Evolutionary conservation across 2,329 filamentous ascomycete species (phyloP).

Genomic region (Chalara sp.): DNA sequence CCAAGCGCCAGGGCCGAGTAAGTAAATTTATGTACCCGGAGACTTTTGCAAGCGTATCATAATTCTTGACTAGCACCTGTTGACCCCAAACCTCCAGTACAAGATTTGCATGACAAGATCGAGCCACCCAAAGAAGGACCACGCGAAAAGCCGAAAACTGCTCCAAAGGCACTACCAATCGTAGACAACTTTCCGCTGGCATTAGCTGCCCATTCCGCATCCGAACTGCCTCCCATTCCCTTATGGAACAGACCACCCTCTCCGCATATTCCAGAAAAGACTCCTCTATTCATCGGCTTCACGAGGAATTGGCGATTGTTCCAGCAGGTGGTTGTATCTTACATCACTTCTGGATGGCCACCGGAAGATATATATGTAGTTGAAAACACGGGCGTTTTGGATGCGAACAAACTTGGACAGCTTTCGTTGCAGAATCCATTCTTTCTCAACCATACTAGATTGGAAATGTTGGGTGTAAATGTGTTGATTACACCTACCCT

Average conservation of each 20-base stretch:
- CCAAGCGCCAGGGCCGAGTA: too few relatives aligned
- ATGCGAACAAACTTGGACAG: slow-evolving; percentile 39
- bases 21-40: too few relatives aligned
- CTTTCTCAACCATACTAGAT: slow-evolving; percentile 43
- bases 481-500: slow-evolving; percentile 43
- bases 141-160: not conserved
- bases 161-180: not conserved
- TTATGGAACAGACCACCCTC: slow-evolving; percentile 36
- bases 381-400: slow-evolving; percentile 52
- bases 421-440: slow-evolving; percentile 47
- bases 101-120: not conserved
- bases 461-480: slow-evolving; percentile 43
- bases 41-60: too few relatives aligned
- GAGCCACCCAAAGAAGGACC: not conserved
- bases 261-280: slow-evolving; percentile 31
- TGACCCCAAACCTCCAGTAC: too few relatives aligned
- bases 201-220: slow-evolving; percentile 11
- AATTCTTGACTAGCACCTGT: too few relatives aligned
- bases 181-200: slow-evolving; percentile 21
- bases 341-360: slow-evolving; percentile 53
- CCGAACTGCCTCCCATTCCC: slow-evolving; percentile 34
- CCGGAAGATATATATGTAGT: slow-evolving; percentile 47
- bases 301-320: slow-evolving; percentile 47
- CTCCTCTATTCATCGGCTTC: slow-evolving; percentile 51
- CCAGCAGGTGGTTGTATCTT: slow-evolving; percentile 46